Evolutionary conservation across 2,329 filamentous ascomycete species (phyloP), one percentile per base, ranked within the genome.

Genomic region (Fusarium verrucosum): DNA sequence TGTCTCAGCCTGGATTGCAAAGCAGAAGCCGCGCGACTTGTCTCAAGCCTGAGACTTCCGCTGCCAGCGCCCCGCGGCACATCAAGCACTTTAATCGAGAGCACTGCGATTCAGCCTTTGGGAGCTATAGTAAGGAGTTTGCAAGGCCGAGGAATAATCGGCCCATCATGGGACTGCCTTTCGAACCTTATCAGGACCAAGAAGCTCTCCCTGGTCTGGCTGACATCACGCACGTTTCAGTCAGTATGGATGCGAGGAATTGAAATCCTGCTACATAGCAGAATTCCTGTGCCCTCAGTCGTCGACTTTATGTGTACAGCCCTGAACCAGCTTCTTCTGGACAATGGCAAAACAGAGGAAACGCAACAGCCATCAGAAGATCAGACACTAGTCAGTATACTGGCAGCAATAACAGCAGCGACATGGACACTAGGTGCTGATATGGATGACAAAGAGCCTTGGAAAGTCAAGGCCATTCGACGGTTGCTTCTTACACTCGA

Each of bases 341-440:
- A 55, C 16, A 40, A 51, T 11, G 55, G 44, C 25, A 47, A 58
- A 8, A 38, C 46, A 5, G 37, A 40, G 9, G 43, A 16, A 7
- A 20, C 30, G 13, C 38, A 62, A 25, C 45, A 61, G 25, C 41
- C 32, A 10, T 37, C 62, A 28, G 65, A 58, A 5, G 69, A 74
- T 30, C 68, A 72, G 46, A 70, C 69, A 10, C 62, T 78, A 22
- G 67, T 68, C n/a, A 72, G 70, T 33, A 58, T 78, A 10, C 59
- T 70, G 10, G 73, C 74, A 16, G 74, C 71, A n/a, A 45, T 78
- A 28, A 58, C 65, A 14, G 71, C 73, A 9, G 72, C 73, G 26
- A 62, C 61, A 11, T 45, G 65, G 26, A 70, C 62, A 10, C n/a
- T 69, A 10, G 62, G 60, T 28, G 19, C 53, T 17, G 43, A 58